Evolutionary conservation across 2,329 filamentous ascomycete species (phyloP).

Genomic region (Colletotrichum sp.): DNA sequence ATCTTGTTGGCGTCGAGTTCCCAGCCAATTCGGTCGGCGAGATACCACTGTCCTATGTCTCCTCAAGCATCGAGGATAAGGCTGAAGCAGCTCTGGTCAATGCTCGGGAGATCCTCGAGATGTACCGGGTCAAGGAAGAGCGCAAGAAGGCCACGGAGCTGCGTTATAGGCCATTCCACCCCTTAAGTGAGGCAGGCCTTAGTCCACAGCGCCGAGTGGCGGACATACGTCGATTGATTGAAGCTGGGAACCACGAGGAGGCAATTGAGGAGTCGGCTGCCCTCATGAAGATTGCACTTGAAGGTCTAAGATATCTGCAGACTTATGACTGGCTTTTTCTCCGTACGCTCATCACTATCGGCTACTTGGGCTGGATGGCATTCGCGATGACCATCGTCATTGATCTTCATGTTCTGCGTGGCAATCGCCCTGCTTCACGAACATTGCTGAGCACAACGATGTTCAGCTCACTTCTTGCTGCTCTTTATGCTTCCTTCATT

Average conservation of each 20-base stretch:
- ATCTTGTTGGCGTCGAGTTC: slow-evolving; percentile 85
- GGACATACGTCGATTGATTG: slow-evolving; percentile 72
- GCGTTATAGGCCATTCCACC: slow-evolving; percentile 76
- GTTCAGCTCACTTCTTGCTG: slow-evolving; percentile 79
- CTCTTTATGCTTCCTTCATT: slow-evolving; percentile 79
- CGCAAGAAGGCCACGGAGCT: slow-evolving; percentile 79
- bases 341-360: slow-evolving; percentile 83
- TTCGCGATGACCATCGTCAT: slow-evolving; percentile 90
- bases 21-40: slow-evolving; percentile 97
- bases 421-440: slow-evolving; percentile 67
- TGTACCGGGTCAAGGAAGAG: slow-evolving; percentile 93
- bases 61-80: slow-evolving; percentile 75
- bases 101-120: slow-evolving; percentile 86
- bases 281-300: slow-evolving; percentile 77
- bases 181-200: slow-evolving; percentile 67
- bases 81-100: slow-evolving; percentile 86
- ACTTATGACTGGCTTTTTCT: slow-evolving; percentile 99
- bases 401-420: slow-evolving; percentile 84
- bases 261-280: slow-evolving; percentile 81
- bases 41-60: slow-evolving; percentile 82
- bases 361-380: slow-evolving; percentile 94
- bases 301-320: slow-evolving; percentile 90
- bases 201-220: slow-evolving; percentile 71
- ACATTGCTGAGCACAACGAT: slow-evolving; percentile 62
- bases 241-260: slow-evolving; percentile 69